phyloP scores from a whole-genome alignment of 129 eudicot species.

The Dittrichia graveolens region DNA sequence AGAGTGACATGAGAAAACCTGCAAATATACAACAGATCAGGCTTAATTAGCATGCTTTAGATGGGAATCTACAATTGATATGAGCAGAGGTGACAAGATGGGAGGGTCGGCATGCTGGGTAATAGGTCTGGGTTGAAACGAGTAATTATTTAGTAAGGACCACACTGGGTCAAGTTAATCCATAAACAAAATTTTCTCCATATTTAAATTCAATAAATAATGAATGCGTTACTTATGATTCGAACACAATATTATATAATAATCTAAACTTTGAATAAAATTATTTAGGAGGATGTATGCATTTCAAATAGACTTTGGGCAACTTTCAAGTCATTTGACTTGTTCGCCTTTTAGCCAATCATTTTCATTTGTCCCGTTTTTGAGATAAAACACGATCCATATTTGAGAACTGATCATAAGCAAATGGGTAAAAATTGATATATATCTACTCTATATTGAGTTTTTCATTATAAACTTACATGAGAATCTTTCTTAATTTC shows the following conservation, averaged over 20 bases:
- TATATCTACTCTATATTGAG: background rate
- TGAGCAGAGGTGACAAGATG: background rate
- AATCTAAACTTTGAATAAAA: background rate
- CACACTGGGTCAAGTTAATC: background rate
- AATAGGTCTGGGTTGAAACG: conserved; percentile 9
- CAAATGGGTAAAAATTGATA: background rate
- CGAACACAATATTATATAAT: conserved; percentile 1
- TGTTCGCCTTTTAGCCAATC: background rate
- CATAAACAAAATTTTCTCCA: background rate
- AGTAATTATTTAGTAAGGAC: background rate
- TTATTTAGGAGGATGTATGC: background rate
- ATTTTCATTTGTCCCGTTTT: background rate
- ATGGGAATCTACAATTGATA: background rate
- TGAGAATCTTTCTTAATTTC: conserved; percentile 70
- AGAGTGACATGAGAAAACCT: conserved; percentile 79
- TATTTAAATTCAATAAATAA: background rate
- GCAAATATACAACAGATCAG: conserved; percentile 30
- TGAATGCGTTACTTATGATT: background rate
- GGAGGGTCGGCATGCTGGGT: background rate
- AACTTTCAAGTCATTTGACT: background rate
- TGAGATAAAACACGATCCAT: background rate
- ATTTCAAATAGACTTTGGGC: background rate
- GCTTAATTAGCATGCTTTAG: conserved; percentile 19
- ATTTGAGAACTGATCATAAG: background rate
- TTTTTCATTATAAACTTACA: conserved; percentile 49